Evolutionary conservation across 2,329 filamentous ascomycete genomes (phyloP).

Genomic region (Xylaria sp.): DNA sequence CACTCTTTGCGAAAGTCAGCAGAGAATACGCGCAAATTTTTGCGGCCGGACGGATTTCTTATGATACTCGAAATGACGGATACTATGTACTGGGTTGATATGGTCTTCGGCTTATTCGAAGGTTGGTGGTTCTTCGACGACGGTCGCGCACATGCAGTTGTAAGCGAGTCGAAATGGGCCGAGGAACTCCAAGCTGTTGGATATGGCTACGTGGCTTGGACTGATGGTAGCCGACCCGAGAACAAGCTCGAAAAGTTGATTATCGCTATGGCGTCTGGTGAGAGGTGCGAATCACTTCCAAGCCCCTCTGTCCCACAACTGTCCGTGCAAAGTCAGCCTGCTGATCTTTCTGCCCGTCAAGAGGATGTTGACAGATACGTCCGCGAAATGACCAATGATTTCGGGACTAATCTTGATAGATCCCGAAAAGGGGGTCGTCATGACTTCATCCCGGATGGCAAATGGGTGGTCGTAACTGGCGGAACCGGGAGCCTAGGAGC

Average conservation of each 20-base stretch:
- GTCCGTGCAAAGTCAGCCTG: background rate
- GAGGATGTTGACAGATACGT: background rate
- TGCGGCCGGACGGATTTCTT: constrained; percentile 44
- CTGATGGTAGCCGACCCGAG: constrained; percentile 37
- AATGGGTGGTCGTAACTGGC: too few species aligned
- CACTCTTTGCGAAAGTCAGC: constrained; percentile 34
- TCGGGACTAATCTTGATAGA: too few species aligned
- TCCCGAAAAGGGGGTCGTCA: too few species aligned
- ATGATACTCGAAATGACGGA: constrained; percentile 45
- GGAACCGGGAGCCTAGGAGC: constrained; percentile 19
- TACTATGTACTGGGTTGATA: constrained; percentile 40
- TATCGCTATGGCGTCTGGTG: constrained; percentile 37
- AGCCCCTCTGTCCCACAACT: background rate
- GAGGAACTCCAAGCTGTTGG: constrained; percentile 34
- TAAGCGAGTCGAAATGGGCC: constrained; percentile 34
- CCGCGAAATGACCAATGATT: too few species aligned
- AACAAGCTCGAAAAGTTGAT: constrained; percentile 38
- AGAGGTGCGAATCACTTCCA: constrained; percentile 2
- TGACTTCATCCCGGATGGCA: background rate
- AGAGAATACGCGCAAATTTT: constrained; percentile 34
- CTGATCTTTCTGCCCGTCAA: background rate
- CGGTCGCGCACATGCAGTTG: constrained; percentile 37
- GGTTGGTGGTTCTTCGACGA: constrained; percentile 49
- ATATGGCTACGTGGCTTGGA: constrained; percentile 41
- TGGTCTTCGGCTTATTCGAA: constrained; percentile 46